Base-by-base conservation (phyloP, 2,329 filamentous ascomycete genomes). In the Aspergillus tanneri region DNA sequence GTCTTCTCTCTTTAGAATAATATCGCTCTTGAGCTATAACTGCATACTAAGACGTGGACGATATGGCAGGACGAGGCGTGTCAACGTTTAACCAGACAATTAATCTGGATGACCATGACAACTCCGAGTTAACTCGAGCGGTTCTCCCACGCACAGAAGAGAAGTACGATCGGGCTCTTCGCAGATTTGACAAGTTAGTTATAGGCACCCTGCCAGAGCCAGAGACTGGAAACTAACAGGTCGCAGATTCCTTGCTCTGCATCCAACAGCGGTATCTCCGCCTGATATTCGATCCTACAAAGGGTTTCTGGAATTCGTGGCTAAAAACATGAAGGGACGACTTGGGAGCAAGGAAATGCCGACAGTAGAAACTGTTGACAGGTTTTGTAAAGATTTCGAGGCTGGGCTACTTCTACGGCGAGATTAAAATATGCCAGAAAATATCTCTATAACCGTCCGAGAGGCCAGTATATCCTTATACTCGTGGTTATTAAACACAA, bases 231-330 rank as follows among this genome's bases (percentile, higher is more conserved):
- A 21, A 45, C 43, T 45, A n/a, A 45, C 14, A 44, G 25, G 12
- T 30, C 14, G 5, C 14, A 30, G 27, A 30, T 30, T 30, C 10
- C 27, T 30, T 12, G 27, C 11, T 10, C 10, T 30, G 27, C 27
- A 30, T n/a, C 27, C 27, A 5, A 32, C 28, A 44, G 30, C 45
- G 22, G 45, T 47, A 16, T 47, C 45, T 25, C 45, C 45, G 32
- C 45, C 45, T 30, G 38, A 42, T 47, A 42, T 47, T 36, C 22
- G 30, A 36, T 42, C 45, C 22, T 47, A 47, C 19, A 47, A 47
- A 42, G 38, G 37, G 10, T 47, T 47, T 30, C 38, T 47, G 30
- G 45, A 42, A 36, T 36, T 47, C 38, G 23, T 42, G 11, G 24
- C 14, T 5, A 38, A 23, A 24, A 30, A 30, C 27, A 30, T n/a